Base-by-base conservation (phyloP, 148 eudicot genomes). In the Suaeda aralocaspica region DNA sequence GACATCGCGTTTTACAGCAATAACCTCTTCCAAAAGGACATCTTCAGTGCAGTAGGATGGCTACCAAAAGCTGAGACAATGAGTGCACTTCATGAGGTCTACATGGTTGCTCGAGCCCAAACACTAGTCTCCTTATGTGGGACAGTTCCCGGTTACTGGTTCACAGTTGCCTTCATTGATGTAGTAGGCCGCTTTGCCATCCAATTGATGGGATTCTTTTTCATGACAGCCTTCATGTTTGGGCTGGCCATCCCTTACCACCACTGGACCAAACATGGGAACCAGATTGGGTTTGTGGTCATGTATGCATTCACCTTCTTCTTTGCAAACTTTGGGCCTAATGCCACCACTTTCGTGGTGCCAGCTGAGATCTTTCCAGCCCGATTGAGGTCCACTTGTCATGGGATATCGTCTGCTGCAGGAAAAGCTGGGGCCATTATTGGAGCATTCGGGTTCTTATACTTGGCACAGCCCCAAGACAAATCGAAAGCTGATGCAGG, bases 291-390 rank as follows among this genome's bases (percentile, higher is more conserved):
- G 19, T 92, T 92, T 64, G 79, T 92, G 6, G 46, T 87, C 26
- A 84, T 92, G 86, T 92, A 92, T 50, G 84, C 79, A 0, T 71
- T 89, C 2, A 92, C 97, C 0, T 92, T 92, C 74, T 92, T 92
- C 84, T 92, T 92, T 28, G 86, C 96, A 2, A 92, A 92, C 51
- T 92, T 92, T 50, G 97, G 92, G 11, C 97, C 97, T 0, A 92
- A 92, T 30, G 91, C 97, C 0, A 92, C 96, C 10, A 92, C 97
- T 0, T 92, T 92, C 16, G 80, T 92, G 0, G 89, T 92, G 14
- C 97, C 97, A 0, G 97, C 96, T 0, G 97, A 92, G 87, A 89
- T 92, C 49, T 92, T 92, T 70, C 97, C 97, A 0, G 96, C 97
- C 0, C 77, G 96, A 62, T 70, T 92, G 9, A 82, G 97, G 67